Evolutionary conservation across 108 stramenopile genomes (phyloP), one percentile per base, ranked within the genome.

Genomic region (Conticribra weissflogii): DNA sequence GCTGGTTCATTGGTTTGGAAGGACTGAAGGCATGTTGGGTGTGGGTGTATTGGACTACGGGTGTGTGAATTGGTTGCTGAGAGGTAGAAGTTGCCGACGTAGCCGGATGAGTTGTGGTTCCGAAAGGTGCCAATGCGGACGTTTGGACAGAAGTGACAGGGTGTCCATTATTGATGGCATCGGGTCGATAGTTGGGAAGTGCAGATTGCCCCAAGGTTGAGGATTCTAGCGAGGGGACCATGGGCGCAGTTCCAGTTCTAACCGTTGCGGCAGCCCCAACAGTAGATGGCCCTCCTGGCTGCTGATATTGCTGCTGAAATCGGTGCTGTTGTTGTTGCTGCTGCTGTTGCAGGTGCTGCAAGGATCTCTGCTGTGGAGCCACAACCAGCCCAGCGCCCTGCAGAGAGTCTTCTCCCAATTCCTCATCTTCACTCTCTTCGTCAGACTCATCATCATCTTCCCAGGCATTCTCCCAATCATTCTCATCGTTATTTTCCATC

Each of bases 401-500:
- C n/a, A n/a, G n/a, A n/a, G n/a, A 65, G 1, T 65, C 51, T 24
- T 53, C 52, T 33, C 47, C 19, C 25, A 63, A 27, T 29, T 7
- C 28, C 7, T 63, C 50, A 9, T 67, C 44, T 17, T 25, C 36
- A 17, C 75, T 73, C 23, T 79, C 79, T 36, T 71, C 79, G 0
- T 66, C 67, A 14, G 63, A 63, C 41, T 74, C 79, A 21, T 55
- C 51, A 46, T 80, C 79, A 36, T 80, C 79, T 7, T 59, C 79
- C 79, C 79, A 80, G 16, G 79, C 79, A 41, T 75, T 76, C 44
- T 74, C 74, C 79, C 79, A 80, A 63, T 80, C 79, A 23, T 80
- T 68, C 52, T 80, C 79, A 30, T 80, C 79, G 33, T 75, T 68
- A 41, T 72, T 57, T 54, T 72, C 56, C 71, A 66, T 72, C 33